A percentile compares a stretch with the other conserved stretches of the same genome.
Evolutionary conservation across 306 rosid genomes (phyloP).

Genomic region (Senna siamea): DNA sequence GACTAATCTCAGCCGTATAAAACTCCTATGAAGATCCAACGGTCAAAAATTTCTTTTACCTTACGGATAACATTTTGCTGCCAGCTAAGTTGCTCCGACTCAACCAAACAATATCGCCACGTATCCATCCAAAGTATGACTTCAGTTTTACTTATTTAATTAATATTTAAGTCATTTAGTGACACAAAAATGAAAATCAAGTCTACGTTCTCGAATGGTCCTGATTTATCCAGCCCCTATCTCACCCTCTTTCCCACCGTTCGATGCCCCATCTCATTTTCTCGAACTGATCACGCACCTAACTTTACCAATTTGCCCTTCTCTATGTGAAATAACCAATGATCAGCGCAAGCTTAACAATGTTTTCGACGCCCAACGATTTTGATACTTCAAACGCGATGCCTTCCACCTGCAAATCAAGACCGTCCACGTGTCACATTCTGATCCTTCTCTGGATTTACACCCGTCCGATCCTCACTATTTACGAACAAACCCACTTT

Average conservation of each 20-base stretch:
- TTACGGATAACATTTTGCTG: background rate
- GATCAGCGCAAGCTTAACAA: background rate
- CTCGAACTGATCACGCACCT: slow-evolving; percentile 9
- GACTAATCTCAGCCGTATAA: background rate
- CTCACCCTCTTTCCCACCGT: background rate
- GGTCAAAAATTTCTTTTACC: background rate
- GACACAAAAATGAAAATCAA: background rate
- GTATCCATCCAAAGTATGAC: background rate
- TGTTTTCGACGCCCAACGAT: background rate
- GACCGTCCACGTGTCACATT: slow-evolving; percentile 33
- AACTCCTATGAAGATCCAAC: slow-evolving; percentile 33
- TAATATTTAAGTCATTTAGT: background rate
- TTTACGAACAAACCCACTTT: slow-evolving; percentile 12
- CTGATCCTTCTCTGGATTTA: background rate
- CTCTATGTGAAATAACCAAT: background rate
- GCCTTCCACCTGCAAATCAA: background rate
- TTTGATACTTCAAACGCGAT: background rate
- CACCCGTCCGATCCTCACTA: slow-evolving; percentile 25
- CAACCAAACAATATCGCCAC: slow-evolving; percentile 5
- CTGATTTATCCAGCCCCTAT: background rate
- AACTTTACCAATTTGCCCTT: slow-evolving; percentile 3
- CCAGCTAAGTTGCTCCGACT: background rate
- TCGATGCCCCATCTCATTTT: background rate
- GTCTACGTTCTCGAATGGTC: background rate
- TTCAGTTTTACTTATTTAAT: background rate